These are phyloP conservation scores for Silene uniflora DNA, from an alignment of 148 eudicot genomes.

Conservation along the genomic window DNA sequence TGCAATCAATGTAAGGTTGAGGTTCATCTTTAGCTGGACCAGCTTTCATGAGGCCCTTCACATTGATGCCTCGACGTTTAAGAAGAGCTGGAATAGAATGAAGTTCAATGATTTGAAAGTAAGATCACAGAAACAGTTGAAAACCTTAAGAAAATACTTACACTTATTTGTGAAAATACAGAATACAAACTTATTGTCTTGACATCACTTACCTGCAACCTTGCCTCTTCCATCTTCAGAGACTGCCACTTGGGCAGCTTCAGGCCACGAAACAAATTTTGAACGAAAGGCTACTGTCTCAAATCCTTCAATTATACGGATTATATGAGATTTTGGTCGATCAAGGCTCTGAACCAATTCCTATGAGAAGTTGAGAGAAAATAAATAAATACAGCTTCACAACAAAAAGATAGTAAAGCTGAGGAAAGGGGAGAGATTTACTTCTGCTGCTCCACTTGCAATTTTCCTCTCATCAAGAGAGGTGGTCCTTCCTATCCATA, in stretches of 20 bases:
- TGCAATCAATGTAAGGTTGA: constrained; percentile 83
- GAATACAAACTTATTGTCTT: neutral
- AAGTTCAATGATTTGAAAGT: neutral
- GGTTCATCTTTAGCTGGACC: constrained; percentile 84
- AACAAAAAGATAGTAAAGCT: neutral
- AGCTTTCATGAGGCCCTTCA: constrained; percentile 87
- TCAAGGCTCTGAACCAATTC: constrained; percentile 59
- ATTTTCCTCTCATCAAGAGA: constrained; percentile 69
- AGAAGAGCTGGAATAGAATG: constrained; percentile 63
- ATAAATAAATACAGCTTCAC: constrained; percentile 10
- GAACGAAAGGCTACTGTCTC: constrained; percentile 70
- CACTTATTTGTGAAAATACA: neutral
- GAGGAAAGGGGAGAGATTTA: constrained; percentile 21
- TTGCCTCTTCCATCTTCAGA: constrained; percentile 95
- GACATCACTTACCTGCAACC: constrained; percentile 78
- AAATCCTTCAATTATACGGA: constrained; percentile 74
- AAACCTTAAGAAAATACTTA: neutral
- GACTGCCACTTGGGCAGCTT: constrained; percentile 52
- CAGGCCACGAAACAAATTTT: constrained; percentile 78
- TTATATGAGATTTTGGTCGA: constrained; percentile 68
- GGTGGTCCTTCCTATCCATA: constrained; percentile 90
- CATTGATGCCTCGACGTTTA: constrained; percentile 92
- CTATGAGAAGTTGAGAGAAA: constrained; percentile 26
- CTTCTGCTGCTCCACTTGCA: constrained; percentile 80
- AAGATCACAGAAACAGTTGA: neutral